Percentiles rank a stretch among this genome's conserved stretches.
Evolutionary conservation across 139 green algal genomes (phyloP).

Genomic region (Trebouxia sp.): DNA sequence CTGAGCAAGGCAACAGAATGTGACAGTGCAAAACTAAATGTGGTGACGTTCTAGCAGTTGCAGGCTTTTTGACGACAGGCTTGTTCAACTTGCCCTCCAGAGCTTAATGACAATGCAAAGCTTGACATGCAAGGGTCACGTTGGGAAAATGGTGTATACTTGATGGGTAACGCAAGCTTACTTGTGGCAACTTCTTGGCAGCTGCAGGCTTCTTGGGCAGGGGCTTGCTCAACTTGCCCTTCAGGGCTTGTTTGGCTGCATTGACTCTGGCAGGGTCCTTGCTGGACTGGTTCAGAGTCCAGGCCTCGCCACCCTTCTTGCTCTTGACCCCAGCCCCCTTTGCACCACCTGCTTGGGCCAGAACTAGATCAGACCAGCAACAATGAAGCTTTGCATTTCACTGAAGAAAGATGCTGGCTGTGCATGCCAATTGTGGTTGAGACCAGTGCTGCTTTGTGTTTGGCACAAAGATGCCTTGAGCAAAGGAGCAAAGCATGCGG

Average conservation of each 20-base stretch:
- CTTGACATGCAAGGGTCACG: too few species aligned
- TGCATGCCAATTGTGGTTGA: too few species aligned
- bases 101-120: too few species aligned
- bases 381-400: neutral
- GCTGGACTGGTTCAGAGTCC: neutral
- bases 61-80: neutral
- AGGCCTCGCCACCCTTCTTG: constrained; percentile 1
- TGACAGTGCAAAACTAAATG: too few species aligned
- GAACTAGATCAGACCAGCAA: neutral
- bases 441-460: too few species aligned
- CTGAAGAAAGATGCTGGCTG: neutral
- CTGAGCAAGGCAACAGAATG: too few species aligned
- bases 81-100: constrained; percentile 4
- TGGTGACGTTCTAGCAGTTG: neutral
- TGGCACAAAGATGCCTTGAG: too few species aligned
- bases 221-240: neutral
- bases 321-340: neutral
- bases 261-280: neutral
- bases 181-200: too few species aligned
- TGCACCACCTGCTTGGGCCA: neutral
- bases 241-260: constrained; percentile 17
- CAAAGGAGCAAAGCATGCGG: too few species aligned
- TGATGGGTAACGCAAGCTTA: too few species aligned
- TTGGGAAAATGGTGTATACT: too few species aligned
- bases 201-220: neutral